phyloP scores from a whole-genome alignment of 106 monocot genomes.

The Posidonia australis region DNA sequence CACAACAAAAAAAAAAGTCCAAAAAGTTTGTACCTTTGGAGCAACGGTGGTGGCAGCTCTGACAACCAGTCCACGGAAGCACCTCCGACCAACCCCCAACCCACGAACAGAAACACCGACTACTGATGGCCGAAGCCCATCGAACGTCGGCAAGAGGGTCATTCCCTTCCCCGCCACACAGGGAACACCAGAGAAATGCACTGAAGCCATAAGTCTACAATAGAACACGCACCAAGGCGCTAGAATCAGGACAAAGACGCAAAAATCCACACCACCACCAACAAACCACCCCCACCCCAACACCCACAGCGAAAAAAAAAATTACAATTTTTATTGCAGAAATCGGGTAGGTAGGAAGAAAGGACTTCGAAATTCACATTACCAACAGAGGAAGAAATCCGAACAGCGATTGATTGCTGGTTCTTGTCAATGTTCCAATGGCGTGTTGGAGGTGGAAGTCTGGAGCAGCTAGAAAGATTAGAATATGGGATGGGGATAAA shows the following conservation, averaged over 20 bases:
- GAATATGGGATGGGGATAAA: not conserved
- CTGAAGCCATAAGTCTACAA: conserved; percentile 13
- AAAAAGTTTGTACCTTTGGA: conserved; percentile 20
- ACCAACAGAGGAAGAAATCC: too few species aligned
- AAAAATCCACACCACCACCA: too few species aligned
- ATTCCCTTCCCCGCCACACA: conserved; percentile 6
- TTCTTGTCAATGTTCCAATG: too few species aligned
- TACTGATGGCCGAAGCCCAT: conserved; percentile 30
- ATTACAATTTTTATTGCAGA: too few species aligned
- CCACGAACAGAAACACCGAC: conserved; percentile 5
- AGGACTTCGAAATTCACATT: too few species aligned
- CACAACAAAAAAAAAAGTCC: not conserved
- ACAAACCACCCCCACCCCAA: too few species aligned
- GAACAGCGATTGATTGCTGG: too few species aligned
- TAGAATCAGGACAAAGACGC: not conserved
- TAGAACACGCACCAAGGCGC: too few species aligned
- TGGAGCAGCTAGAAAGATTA: not conserved
- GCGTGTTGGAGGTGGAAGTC: not conserved
- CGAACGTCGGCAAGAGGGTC: conserved; percentile 12
- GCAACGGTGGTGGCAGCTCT: conserved; percentile 49
- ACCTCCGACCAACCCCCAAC: conserved; percentile 8
- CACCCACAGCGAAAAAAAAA: not conserved
- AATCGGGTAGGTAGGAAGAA: too few species aligned
- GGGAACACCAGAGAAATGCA: conserved; percentile 7
- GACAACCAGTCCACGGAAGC: conserved; percentile 34